A percentile compares a stretch with the other conserved stretches of the same genome.
These are phyloP conservation scores for Leccinum rimulosum DNA, from an alignment of 768 basidiomycete species.

Conservation along the genomic window DNA sequence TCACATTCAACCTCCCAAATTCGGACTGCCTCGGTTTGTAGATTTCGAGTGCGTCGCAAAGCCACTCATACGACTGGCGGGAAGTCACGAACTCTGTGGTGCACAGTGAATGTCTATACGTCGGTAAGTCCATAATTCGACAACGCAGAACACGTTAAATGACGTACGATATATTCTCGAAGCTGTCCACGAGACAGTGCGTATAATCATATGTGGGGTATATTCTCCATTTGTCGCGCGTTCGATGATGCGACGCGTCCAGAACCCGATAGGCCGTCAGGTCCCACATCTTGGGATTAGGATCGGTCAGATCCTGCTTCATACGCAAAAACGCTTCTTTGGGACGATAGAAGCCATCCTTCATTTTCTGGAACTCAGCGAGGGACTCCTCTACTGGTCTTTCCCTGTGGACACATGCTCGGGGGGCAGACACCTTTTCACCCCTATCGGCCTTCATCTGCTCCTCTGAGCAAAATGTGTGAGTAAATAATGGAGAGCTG, in stretches of 20 bases:
- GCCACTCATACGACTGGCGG: slow-evolving; percentile 97
- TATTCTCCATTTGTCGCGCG: slow-evolving; percentile 90
- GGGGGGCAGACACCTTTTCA: slow-evolving; percentile 75
- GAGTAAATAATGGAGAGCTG: not conserved
- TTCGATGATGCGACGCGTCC: slow-evolving; percentile 88
- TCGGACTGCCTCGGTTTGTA: slow-evolving; percentile 98
- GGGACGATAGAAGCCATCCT: slow-evolving; percentile 82
- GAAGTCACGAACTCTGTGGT: slow-evolving; percentile 95
- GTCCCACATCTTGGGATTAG: slow-evolving; percentile 99
- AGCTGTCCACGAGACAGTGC: slow-evolving; percentile 96
- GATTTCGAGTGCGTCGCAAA: slow-evolving; percentile 95
- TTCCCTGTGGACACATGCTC: slow-evolving; percentile 82
- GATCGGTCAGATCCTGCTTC: slow-evolving; percentile 92
- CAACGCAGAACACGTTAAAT: not conserved
- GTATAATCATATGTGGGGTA: slow-evolving; percentile 99
- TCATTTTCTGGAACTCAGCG: slow-evolving; percentile 89
- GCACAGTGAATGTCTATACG: slow-evolving; percentile 86
- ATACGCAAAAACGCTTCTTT: slow-evolving; percentile 93
- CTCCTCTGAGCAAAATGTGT: slow-evolving; percentile 58
- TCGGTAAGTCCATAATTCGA: not conserved
- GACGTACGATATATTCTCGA: slow-evolving; percentile 97
- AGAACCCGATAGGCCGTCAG: slow-evolving; percentile 94
- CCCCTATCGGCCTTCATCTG: slow-evolving; percentile 89
- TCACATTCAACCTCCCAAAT: slow-evolving; percentile 88
- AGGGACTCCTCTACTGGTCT: slow-evolving; percentile 88